phyloP scores from a whole-genome alignment of 331 rosid genomes.

The Pyracantha coccinea region DNA sequence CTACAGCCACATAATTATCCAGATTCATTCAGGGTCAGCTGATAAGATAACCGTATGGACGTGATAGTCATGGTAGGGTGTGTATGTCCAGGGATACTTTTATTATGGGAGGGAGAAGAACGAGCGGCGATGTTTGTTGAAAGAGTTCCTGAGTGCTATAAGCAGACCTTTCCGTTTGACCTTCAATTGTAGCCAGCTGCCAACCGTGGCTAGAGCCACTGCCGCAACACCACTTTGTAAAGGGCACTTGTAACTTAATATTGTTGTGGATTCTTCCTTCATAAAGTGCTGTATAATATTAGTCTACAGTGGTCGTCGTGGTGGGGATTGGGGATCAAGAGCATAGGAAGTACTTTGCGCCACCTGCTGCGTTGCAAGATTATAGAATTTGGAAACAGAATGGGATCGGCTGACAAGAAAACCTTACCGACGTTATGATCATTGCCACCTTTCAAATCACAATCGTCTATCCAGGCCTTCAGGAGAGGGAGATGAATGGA shows the following conservation, averaged over 20 bases:
- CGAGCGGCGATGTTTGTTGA: not conserved
- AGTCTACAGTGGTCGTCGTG: not conserved
- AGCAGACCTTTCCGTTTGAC: not conserved
- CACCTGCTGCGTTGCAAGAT: not conserved
- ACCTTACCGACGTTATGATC: too few relatives aligned
- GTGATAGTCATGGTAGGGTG: not conserved
- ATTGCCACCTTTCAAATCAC: too few relatives aligned
- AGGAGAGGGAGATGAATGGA: too few relatives aligned
- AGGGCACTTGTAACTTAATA: not conserved
- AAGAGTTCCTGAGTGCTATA: not conserved
- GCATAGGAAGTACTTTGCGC: not conserved
- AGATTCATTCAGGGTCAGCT: not conserved
- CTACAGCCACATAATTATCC: not conserved
- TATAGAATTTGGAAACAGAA: not conserved
- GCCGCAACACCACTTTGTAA: not conserved
- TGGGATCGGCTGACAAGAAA: too few relatives aligned
- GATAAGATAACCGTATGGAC: not conserved
- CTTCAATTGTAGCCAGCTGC: too few relatives aligned
- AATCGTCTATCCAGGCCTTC: too few relatives aligned
- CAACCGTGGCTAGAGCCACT: too few relatives aligned
- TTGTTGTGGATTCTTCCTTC: not conserved
- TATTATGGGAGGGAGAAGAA: not conserved
- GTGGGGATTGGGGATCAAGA: not conserved
- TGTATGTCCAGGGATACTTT: too few relatives aligned
- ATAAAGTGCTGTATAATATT: not conserved